Conservation (phyloP, 2,329 filamentous ascomycete species). For the Talaromyces piceae region DNA sequence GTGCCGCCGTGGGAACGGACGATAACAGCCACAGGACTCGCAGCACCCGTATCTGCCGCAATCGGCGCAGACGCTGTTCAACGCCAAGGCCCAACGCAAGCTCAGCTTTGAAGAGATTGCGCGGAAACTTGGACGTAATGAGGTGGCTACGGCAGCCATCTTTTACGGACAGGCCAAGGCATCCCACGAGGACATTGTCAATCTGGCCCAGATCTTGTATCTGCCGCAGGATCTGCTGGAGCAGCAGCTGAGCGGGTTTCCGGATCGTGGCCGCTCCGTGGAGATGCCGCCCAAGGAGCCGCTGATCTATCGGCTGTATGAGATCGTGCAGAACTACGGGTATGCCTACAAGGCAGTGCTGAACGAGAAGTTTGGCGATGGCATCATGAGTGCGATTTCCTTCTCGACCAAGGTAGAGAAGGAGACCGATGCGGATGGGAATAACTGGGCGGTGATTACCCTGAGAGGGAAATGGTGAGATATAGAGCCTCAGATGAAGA, state of each 20-base stretch:
- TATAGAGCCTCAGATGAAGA: neutral
- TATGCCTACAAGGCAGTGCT: conserved; percentile 92
- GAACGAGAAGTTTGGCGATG: conserved; percentile 91
- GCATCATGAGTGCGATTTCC: conserved; percentile 93
- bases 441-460: conserved; percentile 77
- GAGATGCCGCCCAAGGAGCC: conserved; percentile 82
- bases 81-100: conserved; percentile 67
- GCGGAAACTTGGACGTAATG: conserved; percentile 63
- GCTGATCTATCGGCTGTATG: conserved; percentile 82
- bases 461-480: conserved; percentile 73
- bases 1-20: neutral
- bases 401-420: conserved; percentile 90
- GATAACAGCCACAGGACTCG: conserved; percentile 16
- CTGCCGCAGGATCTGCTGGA: conserved; percentile 52
- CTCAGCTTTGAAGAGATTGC: conserved; percentile 76
- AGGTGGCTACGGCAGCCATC: conserved; percentile 77
- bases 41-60: conserved; percentile 56
- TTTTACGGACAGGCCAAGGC: conserved; percentile 85
- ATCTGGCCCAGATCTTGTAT: conserved; percentile 58
- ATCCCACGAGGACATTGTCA: conserved; percentile 59
- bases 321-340: conserved; percentile 95
- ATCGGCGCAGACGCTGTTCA: conserved; percentile 67
- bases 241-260: conserved; percentile 62
- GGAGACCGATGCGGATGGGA: conserved; percentile 77
- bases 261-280: conserved; percentile 69